Percentiles rank a stretch among this genome's conserved stretches.
Conservation (phyloP, 2,329 filamentous ascomycete genomes). For the Dendrostoma leiphaemia region DNA sequence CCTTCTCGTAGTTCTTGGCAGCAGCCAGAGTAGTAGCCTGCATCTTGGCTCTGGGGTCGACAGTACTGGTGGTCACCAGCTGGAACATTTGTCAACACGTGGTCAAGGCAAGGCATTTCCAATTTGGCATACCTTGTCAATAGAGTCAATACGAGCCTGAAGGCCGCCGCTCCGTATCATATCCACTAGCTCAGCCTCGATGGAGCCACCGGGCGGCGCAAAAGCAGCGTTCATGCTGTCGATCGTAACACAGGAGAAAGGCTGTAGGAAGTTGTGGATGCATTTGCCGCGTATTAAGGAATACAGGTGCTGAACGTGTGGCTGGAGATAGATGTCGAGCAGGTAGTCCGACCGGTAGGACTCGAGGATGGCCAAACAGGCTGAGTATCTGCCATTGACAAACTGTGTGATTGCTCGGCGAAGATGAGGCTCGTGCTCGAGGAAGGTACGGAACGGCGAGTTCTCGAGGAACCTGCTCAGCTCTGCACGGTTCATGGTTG, state of each 20-base stretch:
- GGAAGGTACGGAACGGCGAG: constrained; percentile 74
- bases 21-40: constrained; percentile 68
- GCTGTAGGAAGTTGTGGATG: constrained; percentile 88
- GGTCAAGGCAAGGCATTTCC: neutral
- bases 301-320: constrained; percentile 70
- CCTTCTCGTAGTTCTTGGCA: constrained; percentile 69
- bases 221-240: constrained; percentile 78
- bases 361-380: constrained; percentile 79
- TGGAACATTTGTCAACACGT: constrained; percentile 29
- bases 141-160: constrained; percentile 79
- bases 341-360: constrained; percentile 81
- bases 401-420: constrained; percentile 88
- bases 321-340: constrained; percentile 83
- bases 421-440: constrained; percentile 92
- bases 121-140: constrained; percentile 59
- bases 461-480: constrained; percentile 77
- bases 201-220: constrained; percentile 56
- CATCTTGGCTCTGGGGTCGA: constrained; percentile 64
- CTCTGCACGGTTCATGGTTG: constrained; percentile 78
- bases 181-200: constrained; percentile 70
- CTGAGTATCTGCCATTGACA: constrained; percentile 84
- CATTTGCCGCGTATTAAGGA: constrained; percentile 80
- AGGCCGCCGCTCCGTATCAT: constrained; percentile 76
- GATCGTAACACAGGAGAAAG: constrained; percentile 84
- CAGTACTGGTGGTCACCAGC: constrained; percentile 71